Evolutionary conservation across 495 filamentous ascomycete genomes (phyloP), one percentile per base, ranked within the genome.

Genomic region (Penicillium paxilli): DNA sequence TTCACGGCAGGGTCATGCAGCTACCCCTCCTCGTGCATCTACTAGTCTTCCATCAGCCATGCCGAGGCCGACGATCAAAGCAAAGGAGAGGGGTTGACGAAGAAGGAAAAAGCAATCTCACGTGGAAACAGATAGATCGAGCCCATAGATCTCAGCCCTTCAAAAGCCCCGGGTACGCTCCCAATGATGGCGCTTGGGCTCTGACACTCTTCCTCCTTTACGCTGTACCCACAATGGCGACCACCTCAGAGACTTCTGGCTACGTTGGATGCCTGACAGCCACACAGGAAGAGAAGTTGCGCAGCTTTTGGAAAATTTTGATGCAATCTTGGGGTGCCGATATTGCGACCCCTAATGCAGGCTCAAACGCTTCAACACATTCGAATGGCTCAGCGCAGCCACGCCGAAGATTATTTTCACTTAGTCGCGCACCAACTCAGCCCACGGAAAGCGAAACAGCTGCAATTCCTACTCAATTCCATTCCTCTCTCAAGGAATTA

Each of bases 271-370:
- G 55, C 11, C 60, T 63, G 1, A 52, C 51, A 21, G 19, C 57
- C 11, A 23, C 41, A 1, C 60, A 63, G 33, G 33, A 63, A 11
- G 33, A 54, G 19, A 60, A 52, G 25, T 44, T 63, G 10, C 41
- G 40, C 14, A 33, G 55, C 16, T 60, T 63, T 19, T 63, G 60
- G 60, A 38, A 35, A 23, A 52, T 54, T 17, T 6, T 63, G 17
- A 55, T 60, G 53, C 60, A 60, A 37, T 56, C 57, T 7, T 63
- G 60, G 60, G 60, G 59, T 38, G 8, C 52, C 10, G 41, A 16
- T 10, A 30, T 57, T 7, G n/a, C 49, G 12, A 25, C 17, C 23
- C 25, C 52, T 8, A 50, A 56, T 4, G 26, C 47, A 8, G 54
- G 21, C 20, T 41, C 49, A 2, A 50, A 24, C 21, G 46, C 40